Percentiles rank a stretch among this genome's conserved stretches.
Conservation (phyloP, 306 rosid species). For the Corylus avellana region DNA sequence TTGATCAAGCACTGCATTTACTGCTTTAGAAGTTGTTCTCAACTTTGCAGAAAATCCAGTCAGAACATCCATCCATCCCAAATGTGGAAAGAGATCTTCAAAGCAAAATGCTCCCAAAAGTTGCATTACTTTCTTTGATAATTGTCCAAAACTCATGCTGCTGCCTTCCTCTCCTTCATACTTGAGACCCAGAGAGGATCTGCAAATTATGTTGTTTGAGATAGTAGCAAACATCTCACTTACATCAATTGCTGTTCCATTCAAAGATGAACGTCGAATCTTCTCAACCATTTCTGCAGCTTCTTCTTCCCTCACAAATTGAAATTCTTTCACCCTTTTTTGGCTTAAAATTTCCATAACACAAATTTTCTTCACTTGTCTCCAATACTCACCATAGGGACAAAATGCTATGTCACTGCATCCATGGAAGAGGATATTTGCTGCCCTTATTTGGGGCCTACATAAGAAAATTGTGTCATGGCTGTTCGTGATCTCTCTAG, state of each 20-base stretch:
- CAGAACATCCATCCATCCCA: constrained; percentile 39
- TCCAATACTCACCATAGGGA: constrained; percentile 35
- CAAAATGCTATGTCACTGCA: constrained; percentile 28
- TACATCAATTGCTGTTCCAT: constrained; percentile 19
- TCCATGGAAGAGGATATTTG: constrained; percentile 29
- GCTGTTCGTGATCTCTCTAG: constrained; percentile 19
- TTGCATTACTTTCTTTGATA: constrained; percentile 26
- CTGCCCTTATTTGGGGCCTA: constrained; percentile 30
- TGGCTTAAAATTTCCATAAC: constrained; percentile 30
- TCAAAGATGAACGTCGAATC: constrained; percentile 14
- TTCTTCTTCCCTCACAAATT: constrained; percentile 30
- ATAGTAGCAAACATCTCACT: constrained; percentile 25
- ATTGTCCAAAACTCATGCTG: background rate
- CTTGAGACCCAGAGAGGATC: constrained; percentile 29
- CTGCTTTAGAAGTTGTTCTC: constrained; percentile 18
- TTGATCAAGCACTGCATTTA: constrained; percentile 31
- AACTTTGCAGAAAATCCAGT: constrained; percentile 22
- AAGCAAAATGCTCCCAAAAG: constrained; percentile 18
- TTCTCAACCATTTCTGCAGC: constrained; percentile 25
- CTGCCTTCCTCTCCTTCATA: constrained; percentile 14
- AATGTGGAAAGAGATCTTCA: constrained; percentile 37
- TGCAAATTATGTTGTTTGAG: constrained; percentile 19
- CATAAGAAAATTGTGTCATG: constrained; percentile 24
- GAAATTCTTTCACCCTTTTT: constrained; percentile 30
- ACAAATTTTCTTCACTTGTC: constrained; percentile 32